Base-by-base conservation (phyloP, 495 filamentous ascomycete genomes). In the Antarctomyces pellizariae region DNA sequence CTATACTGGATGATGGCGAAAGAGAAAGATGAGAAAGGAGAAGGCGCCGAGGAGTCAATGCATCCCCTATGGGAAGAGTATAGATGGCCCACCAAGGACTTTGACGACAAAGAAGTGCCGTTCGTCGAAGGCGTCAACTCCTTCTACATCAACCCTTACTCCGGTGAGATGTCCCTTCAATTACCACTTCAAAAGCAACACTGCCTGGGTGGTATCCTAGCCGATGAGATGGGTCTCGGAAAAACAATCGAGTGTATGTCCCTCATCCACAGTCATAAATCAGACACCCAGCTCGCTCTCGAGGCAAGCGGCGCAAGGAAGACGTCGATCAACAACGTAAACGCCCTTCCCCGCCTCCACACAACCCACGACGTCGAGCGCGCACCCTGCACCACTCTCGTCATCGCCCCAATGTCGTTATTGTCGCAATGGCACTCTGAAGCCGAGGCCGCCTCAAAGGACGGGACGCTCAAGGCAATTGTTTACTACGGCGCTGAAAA, bases 1-100 rank as follows among this genome's bases (percentile, higher is more conserved):
- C 53, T 97, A 12, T 55, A 91, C 43, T 95, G 86, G 86, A 89
- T 97, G 74, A 50, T 95, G 23, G 62, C 68, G 3, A 97, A 97
- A 42, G 86, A 97, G 48, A 82, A 64, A 40, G 65, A 89, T 29
- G 62, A 72, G 28, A 67, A 65, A 29, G 54, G 62, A 10, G 53
- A 57, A 9, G 51, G 61, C 15, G 65, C 66, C 27, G 62, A 68
- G 26, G 37, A 46, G 1, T 91, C 82, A 1, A 92, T 97, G 79
- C 82, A 97, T 52, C 86, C 86, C 7, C 47, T 97, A 4, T 97
- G 86, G 86, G 86, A 97, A 52, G 75, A 95, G 48, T 97, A 95
- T 34, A 37, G 39, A 8, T 97, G 80, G 79, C 86, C 89, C 1
- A 54, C 52, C 4, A 83, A 79, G 46, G 86, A 93, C 50, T 67